phyloP scores from a whole-genome alignment of 106 monocot species.

The Platanthera zijinensis region DNA sequence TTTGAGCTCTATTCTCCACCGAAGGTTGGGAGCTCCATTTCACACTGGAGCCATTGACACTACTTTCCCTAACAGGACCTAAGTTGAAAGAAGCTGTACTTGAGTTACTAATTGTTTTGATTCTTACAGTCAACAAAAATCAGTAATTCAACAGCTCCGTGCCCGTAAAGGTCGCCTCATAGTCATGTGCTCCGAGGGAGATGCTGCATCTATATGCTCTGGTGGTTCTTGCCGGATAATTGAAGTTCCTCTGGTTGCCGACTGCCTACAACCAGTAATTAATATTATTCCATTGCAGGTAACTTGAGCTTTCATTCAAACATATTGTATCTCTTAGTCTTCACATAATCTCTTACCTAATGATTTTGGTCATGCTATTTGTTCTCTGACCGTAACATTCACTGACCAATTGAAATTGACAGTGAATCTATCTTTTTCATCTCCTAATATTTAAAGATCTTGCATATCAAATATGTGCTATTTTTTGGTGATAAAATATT shows the following conservation, averaged over 20 bases:
- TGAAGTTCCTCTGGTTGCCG: slow-evolving; percentile 79
- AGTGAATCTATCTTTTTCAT: too few species aligned
- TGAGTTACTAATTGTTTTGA: background rate
- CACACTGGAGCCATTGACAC: too few species aligned
- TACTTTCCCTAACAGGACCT: background rate
- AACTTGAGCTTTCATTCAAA: background rate
- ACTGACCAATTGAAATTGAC: background rate
- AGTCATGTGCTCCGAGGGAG: slow-evolving; percentile 83
- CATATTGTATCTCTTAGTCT: background rate
- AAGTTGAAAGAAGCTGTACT: background rate
- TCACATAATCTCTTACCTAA: background rate
- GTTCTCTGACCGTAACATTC: background rate
- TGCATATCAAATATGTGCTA: too few species aligned
- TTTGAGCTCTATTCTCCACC: too few species aligned
- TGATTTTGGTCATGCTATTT: background rate
- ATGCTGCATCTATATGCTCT: slow-evolving; percentile 55
- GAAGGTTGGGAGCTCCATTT: too few species aligned
- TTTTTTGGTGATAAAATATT: too few species aligned
- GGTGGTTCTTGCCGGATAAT: slow-evolving; percentile 63
- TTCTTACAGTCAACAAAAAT: slow-evolving; percentile 75
- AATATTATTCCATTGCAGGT: slow-evolving; percentile 98
- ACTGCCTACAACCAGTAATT: slow-evolving; percentile 86
- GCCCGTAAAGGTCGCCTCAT: slow-evolving; percentile 90
- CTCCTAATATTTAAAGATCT: too few species aligned
- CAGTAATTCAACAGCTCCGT: slow-evolving; percentile 93